Conservation (phyloP, 208 protist species). For the Leishmania arabica region DNA sequence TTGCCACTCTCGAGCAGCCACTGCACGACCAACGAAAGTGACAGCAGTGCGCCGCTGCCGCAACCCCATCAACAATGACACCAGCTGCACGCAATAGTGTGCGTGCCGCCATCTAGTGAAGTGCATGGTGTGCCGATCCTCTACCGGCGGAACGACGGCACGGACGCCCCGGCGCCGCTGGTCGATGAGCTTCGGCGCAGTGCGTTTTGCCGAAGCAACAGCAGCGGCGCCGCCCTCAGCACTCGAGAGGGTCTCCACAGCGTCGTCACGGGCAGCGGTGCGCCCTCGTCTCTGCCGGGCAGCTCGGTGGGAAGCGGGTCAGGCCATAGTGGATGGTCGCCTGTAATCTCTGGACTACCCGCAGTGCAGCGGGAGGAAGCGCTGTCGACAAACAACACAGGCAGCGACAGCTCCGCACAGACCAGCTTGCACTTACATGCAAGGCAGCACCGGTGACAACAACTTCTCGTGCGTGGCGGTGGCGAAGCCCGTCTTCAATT, state of each 20-base stretch:
- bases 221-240: not conserved
- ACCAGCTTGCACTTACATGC: too few relatives aligned
- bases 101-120: not conserved
- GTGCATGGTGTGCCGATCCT: slow-evolving; percentile 15
- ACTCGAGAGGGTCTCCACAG: not conserved
- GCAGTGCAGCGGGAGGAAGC: not conserved
- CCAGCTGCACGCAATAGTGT: not conserved
- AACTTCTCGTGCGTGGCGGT: not conserved
- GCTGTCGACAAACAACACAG: not conserved
- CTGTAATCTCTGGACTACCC: not conserved
- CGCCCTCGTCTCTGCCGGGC: not conserved
- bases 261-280: not conserved
- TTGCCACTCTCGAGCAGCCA: not conserved
- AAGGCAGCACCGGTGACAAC: not conserved
- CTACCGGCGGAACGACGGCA: slow-evolving; percentile 16
- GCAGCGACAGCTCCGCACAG: not conserved
- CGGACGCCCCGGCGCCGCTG: slow-evolving; percentile 3
- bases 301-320: not conserved
- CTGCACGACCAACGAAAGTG: too few relatives aligned
- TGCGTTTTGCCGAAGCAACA: not conserved
- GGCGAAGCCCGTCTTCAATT: not conserved
- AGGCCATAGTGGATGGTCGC: not conserved
- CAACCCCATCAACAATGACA: not conserved
- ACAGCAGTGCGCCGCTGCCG: not conserved
- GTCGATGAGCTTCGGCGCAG: not conserved